Evolutionary conservation across 2,329 filamentous ascomycete genomes (phyloP), one percentile per base, ranked within the genome.

Genomic region (Colletotrichum agaves): DNA sequence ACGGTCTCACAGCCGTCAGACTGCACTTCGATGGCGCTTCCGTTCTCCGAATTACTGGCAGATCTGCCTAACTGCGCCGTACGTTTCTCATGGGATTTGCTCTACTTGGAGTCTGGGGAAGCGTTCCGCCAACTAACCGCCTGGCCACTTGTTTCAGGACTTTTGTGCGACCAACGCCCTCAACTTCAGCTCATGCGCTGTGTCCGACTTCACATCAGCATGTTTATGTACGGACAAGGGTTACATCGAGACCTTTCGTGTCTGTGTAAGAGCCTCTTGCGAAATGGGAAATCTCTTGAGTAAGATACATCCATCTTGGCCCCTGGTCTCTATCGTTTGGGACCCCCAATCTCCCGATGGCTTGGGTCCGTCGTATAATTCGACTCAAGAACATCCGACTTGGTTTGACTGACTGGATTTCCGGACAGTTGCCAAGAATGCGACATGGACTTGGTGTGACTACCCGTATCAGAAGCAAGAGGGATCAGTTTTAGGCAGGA

Each of bases 41-140:
- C 46, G 21, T 55, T 67, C 23, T n/a, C 53, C 17, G 55, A 23
- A 4, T 56, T 64, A 39, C 5, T 19, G 13, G 53, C 19, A 8
- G 31, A 13, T 33, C 17, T 67, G 31, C 65, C 65, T n/a, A 41
- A n/a, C 33, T 67, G 65, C 31, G 65, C 65, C 13, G 65, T 67
- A 7, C 59, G 64, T 50, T 1, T 21, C 5, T 17, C 33, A 11
- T 39, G 15, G 17, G 15, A 17, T 1, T 47, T 35, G n/a, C 5
- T 17, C 6, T 31, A 39, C 49, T 13, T 35, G 3, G 7, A n/a
- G n/a, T 7, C 21, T 31, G 12, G 7, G 3, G 23, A 5, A 27
- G 23, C 5, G 27, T 4, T 4, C 5, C 11, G 27, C 13, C 12
- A 12, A 53, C 31, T 35, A 21, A 53, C 13, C 11, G 5, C 27